These are phyloP conservation scores for Plantago major DNA, from an alignment of 257 asterid species.

Conservation along the genomic window DNA sequence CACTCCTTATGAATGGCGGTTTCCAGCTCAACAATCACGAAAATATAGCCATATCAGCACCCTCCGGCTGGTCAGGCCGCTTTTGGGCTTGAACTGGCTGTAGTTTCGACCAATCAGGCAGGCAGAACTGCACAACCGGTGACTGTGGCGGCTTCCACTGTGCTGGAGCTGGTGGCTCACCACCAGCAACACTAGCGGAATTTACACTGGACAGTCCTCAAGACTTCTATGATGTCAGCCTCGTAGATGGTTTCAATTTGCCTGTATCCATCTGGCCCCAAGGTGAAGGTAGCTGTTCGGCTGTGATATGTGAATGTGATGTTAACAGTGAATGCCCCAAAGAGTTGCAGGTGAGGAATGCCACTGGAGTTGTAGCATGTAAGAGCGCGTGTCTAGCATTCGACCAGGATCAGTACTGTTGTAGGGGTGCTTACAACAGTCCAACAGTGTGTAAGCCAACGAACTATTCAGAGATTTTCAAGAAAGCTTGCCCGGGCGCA, in stretches of 20 bases:
- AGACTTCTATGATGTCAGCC: conserved; percentile 71
- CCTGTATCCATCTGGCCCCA: too few relatives aligned
- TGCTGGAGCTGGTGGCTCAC: conserved; percentile 45
- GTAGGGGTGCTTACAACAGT: conserved; percentile 39
- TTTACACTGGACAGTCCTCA: conserved; percentile 49
- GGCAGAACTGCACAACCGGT: conserved; percentile 53
- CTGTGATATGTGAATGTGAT: conserved; percentile 34
- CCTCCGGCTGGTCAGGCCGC: conserved; percentile 78
- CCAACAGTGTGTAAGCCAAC: conserved; percentile 52
- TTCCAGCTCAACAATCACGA: conserved; percentile 29
- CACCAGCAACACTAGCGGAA: conserved; percentile 70
- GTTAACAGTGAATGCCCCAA: conserved; percentile 48
- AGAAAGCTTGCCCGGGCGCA: conserved; percentile 52
- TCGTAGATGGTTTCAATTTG: conserved; percentile 81
- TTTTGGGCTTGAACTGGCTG: conserved; percentile 68
- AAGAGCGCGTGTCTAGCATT: conserved; percentile 61
- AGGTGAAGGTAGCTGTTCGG: conserved; percentile 22
- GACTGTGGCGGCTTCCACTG: conserved; percentile 57
- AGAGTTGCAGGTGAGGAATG: conserved; percentile 27
- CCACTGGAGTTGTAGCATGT: conserved; percentile 43
- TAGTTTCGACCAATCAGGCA: conserved; percentile 46
- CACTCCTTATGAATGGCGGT: conserved; percentile 46
- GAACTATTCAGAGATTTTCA: conserved; percentile 44
- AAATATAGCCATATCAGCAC: conserved; percentile 25
- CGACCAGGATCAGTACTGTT: conserved; percentile 45